Evolutionary conservation across 192 early-diverging fungal species (phyloP), one percentile per base, ranked within the genome.

Genomic region (Backusella circina): DNA sequence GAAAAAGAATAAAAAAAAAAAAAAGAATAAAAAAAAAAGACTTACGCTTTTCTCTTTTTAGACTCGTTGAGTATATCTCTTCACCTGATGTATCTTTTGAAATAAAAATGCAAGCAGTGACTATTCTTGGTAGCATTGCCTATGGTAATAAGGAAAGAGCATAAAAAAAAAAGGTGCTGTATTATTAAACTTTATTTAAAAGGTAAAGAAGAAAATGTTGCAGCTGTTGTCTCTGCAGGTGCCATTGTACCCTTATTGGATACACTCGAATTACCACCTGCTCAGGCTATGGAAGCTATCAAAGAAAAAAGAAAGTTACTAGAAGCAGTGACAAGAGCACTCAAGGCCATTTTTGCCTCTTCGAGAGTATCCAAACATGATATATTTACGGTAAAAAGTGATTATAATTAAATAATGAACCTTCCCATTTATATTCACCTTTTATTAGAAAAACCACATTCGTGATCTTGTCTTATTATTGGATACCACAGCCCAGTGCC

Each of bases 61-160:
- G 90, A 75, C 76, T 93, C 44, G 83, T 90, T 12, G 82, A 89
- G 30, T 86, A 90, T 64, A 77, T 91, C n/a, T 79, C 67, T 1
- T 61, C 64, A 38, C 77, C 74, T 36, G 79, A 80, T 16, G 75
- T 74, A 18, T 78, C 81, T 18, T 71, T 86, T 28, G 73, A 83
- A n/a, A 51, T 89, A 15, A 86, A 87, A 50, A 86, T 90, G 3
- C 89, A 92, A 77, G 87, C 89, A n/a, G 84, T 84, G 18, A 91
- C 89, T 41, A 86, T 92, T 21, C 81, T 93, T 26, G 90, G 91
- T 26, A 90, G 89, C 47, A 88, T 92, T 67, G 90, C 91, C 39
- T 88, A 89, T 82, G 91, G 89, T 90, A 81, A 31, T 30, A 61
- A 26, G 5, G 5, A 35, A 39, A 47, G 16, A 18, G 1, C 5